Evolutionary conservation across 176 grass and related monocot species (phyloP), one percentile per base, ranked within the genome.

Genomic region (Bromus sterilis): DNA sequence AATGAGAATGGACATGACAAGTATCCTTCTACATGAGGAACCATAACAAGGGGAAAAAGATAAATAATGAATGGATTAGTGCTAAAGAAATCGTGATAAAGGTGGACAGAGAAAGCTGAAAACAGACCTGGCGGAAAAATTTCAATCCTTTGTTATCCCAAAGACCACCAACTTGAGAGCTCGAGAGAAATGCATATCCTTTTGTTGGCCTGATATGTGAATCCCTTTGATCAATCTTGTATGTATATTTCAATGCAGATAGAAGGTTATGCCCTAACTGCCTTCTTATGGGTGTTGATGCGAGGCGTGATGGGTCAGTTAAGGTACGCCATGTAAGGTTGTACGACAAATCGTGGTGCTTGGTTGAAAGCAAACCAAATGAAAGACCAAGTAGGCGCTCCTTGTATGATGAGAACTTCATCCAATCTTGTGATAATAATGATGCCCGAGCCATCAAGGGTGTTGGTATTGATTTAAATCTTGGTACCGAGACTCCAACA

Each of bases 191-290:
- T 14, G 96, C 93, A 74, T 95, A 99, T 69, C 96, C 96, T 82
- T 75, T 74, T 58, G 84, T 95, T 76, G 96, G 96, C 81, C 96
- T 99, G 21, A 93, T 36, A 77, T 77, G 28, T 57, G 96, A 99
- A 91, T 99, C 91, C 77, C 96, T 95, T 68, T 74, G 14, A 51
- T 99, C 96, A 74, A 95, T 80, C 58, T 89, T 99, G 88, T 89
- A 99, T 64, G 86, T 88, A 62, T 99, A 99, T 81, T 93, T 99
- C 72, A 99, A 61, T 37, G 93, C 91, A 70, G 93, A 95, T 6
- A 95, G 82, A 87, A 98, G 82, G 70, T 89, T 93, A 74, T 98
- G 89, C 67, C 90, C 92, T 78, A 98, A 91, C 77, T 92, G 91
- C 32, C 85, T 87, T 56, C 89, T 88, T 69, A 98, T 89, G 56